Evolutionary conservation across 371 early-diverging fungal species (phyloP).

Genomic region (Mortierella sp.): DNA sequence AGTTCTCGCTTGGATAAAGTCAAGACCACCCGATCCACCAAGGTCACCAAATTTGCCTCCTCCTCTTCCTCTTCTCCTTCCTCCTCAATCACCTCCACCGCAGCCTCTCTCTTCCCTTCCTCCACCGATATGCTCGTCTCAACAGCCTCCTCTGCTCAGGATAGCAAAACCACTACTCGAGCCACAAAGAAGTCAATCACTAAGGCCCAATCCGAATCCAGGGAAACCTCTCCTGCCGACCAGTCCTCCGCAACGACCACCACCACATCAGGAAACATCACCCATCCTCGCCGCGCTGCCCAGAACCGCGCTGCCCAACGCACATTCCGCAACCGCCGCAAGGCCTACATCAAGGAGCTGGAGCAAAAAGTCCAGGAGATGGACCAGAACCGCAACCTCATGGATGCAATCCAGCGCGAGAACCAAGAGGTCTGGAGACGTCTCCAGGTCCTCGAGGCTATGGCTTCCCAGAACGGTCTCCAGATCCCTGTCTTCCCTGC

Average conservation of each 20-base stretch:
- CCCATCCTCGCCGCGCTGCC: constrained; percentile 66
- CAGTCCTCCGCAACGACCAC: neutral
- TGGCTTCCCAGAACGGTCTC: constrained; percentile 25
- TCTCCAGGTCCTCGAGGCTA: constrained; percentile 25
- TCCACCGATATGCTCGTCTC: constrained; percentile 20
- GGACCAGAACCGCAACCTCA: constrained; percentile 46
- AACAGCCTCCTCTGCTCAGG: constrained; percentile 1
- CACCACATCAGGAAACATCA: constrained; percentile 36
- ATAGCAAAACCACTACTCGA: constrained; percentile 19
- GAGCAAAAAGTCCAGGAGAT: constrained; percentile 64
- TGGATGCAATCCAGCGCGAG: constrained; percentile 31
- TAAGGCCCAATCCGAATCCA: constrained; percentile 23
- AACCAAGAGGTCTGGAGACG: constrained; percentile 49
- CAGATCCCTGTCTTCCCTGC: constrained; percentile 29
- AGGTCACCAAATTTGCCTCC: constrained; percentile 33
- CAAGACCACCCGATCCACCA: constrained; percentile 44
- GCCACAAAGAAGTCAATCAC: constrained; percentile 15
- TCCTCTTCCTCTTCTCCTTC: constrained; percentile 3
- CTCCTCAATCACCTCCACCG: constrained; percentile 8
- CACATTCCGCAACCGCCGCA: constrained; percentile 78
- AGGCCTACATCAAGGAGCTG: constrained; percentile 75
- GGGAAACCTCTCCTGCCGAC: constrained; percentile 43
- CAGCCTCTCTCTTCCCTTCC: constrained; percentile 12
- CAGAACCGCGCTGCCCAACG: constrained; percentile 80
- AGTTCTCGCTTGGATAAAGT: constrained; percentile 42